Percentiles rank a stretch among this genome's conserved stretches.
Evolutionary conservation across 164 flowering plant species (phyloP).

Genomic region (Nymphaea thermarum): DNA sequence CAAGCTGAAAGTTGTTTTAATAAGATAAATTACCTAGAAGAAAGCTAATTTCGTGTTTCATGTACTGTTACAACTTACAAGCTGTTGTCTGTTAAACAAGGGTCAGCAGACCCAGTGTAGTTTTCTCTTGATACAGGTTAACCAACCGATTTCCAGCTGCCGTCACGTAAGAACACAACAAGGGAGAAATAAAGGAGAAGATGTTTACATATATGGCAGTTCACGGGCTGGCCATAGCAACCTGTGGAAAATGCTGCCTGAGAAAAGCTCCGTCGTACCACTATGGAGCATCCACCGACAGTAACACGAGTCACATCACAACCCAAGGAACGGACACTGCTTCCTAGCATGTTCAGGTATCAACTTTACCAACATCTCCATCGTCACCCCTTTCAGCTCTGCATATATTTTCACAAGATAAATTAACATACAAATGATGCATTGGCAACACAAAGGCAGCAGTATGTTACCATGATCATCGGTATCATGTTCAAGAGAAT

Average conservation of each 20-base stretch:
- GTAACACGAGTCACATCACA: constrained; percentile 18
- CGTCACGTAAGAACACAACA: constrained; percentile 3
- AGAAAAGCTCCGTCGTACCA: neutral
- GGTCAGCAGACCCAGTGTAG: constrained; percentile 9
- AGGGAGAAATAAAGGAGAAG: constrained; percentile 1
- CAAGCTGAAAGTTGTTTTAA: neutral
- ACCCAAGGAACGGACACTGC: constrained; percentile 52
- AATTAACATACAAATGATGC: neutral
- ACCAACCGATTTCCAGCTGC: constrained; percentile 5
- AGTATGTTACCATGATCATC: neutral
- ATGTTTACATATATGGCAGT: constrained; percentile 2
- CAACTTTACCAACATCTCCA: constrained; percentile 46
- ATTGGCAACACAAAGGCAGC: neutral
- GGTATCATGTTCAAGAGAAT: constrained; percentile 2
- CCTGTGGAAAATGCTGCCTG: neutral
- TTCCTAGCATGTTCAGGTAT: constrained; percentile 75
- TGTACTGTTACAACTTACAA: constrained; percentile 24
- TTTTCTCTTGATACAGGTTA: constrained; percentile 4
- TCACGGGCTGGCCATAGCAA: neutral
- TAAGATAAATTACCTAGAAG: neutral
- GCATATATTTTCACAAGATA: constrained; percentile 1
- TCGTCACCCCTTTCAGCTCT: constrained; percentile 58
- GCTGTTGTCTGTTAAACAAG: constrained; percentile 11
- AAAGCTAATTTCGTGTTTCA: neutral
- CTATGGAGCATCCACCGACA: neutral